phyloP scores from a whole-genome alignment of 139 green algal species.

The Chlamydomonas schloesseri region DNA sequence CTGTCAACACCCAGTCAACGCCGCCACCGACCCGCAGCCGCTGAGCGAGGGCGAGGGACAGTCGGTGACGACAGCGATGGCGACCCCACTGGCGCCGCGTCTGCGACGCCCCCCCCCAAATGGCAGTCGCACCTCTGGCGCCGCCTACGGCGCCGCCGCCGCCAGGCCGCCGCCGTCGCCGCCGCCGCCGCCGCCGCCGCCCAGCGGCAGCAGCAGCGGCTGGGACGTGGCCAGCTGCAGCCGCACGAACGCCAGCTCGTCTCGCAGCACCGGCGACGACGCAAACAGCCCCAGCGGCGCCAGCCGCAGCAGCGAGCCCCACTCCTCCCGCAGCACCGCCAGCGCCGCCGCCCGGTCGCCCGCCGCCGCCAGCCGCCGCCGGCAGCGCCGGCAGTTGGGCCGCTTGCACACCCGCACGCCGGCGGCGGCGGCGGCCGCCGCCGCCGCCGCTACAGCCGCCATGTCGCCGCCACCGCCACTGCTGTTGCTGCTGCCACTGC shows the following conservation, averaged over 20 bases:
- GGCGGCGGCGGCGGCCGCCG: neutral
- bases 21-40: no score
- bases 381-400: conserved; percentile 15
- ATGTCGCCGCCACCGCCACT: neutral
- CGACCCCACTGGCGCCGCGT: no score
- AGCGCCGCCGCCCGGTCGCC: conserved; percentile 11
- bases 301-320: neutral
- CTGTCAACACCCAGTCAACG: no score
- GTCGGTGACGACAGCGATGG: no score
- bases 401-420: neutral
- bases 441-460: neutral
- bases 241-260: conserved; percentile 31
- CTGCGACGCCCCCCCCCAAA: no score
- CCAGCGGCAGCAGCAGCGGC: neutral
- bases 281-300: conserved; percentile 31
- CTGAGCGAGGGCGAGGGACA: no score
- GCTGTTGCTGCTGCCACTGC: neutral
- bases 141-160: no score
- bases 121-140: no score
- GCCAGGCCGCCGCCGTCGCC: neutral
- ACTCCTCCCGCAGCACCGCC: conserved; percentile 3
- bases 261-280: conserved; percentile 7
- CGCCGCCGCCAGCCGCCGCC: neutral
- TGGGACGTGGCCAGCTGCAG: conserved; percentile 7
- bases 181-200: no score